These are phyloP conservation scores for Fusarium irregulare DNA, from an alignment of 2,329 filamentous ascomycete genomes.

Conservation along the genomic window DNA sequence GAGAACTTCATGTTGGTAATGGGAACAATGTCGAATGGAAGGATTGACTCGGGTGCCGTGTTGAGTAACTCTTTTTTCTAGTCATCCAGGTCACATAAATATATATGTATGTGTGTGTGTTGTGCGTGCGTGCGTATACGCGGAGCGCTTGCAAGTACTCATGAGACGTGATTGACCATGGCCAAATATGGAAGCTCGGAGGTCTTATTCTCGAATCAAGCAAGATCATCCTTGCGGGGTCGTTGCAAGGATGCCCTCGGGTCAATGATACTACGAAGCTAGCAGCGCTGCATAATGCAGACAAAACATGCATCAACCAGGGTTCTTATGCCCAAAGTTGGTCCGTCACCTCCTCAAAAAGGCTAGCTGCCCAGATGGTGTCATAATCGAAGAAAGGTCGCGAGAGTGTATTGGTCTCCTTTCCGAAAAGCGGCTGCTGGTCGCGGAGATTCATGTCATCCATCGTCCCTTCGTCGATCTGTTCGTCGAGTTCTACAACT, in stretches of 20 bases:
- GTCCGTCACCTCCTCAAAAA: constrained; percentile 20
- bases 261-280: constrained; percentile 13
- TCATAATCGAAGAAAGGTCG: constrained; percentile 15
- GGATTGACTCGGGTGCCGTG: too few relatives aligned
- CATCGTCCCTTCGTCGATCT: fast-evolving
- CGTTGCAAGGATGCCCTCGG: background rate
- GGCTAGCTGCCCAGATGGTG: constrained; percentile 18
- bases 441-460: too few relatives aligned
- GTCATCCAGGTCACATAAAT: too few relatives aligned
- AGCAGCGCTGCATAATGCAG: background rate
- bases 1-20: background rate
- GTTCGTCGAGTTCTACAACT: background rate
- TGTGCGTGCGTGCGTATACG: too few relatives aligned
- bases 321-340: constrained; percentile 5
- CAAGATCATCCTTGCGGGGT: background rate
- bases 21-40: too few relatives aligned
- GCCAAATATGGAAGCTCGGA: background rate
- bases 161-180: background rate
- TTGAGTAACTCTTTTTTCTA: too few relatives aligned
- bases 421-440: background rate
- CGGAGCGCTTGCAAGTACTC: too few relatives aligned
- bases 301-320: background rate
- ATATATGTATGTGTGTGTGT: too few relatives aligned
- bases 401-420: background rate
- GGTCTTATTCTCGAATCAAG: background rate